Evolutionary conservation across 768 basidiomycete genomes (phyloP).

Genomic region (Lactifluus subvellereus): DNA sequence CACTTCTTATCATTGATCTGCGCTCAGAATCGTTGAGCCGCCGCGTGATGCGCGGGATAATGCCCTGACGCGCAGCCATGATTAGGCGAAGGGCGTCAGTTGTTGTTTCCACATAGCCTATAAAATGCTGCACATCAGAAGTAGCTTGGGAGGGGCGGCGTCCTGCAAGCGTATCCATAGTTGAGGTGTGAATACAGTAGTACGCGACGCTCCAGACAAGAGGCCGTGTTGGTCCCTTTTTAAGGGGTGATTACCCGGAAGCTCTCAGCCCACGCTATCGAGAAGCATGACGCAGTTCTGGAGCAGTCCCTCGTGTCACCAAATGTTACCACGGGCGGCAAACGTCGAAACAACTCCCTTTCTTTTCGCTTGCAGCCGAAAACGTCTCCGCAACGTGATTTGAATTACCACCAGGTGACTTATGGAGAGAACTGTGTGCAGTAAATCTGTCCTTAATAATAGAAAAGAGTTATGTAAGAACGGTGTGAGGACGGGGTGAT

Average conservation of each 20-base stretch:
- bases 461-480: constrained; percentile 16
- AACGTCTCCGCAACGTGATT: constrained; percentile 15
- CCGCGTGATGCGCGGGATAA: constrained; percentile 78
- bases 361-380: constrained; percentile 14
- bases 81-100: constrained; percentile 77
- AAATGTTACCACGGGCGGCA: constrained; percentile 9
- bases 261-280: constrained; percentile 16
- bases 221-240: constrained; percentile 19
- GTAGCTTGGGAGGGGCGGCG: constrained; percentile 20
- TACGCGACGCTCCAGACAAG: constrained; percentile 16
- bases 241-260: constrained; percentile 21
- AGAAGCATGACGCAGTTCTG: constrained; percentile 16
- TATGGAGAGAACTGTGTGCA: background rate
- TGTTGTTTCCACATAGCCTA: constrained; percentile 77
- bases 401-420: constrained; percentile 10
- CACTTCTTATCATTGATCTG: constrained; percentile 43
- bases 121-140: constrained; percentile 49
- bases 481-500: constrained; percentile 10
- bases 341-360: constrained; percentile 12
- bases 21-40: constrained; percentile 80
- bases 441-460: constrained; percentile 8
- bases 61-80: constrained; percentile 72
- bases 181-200: constrained; percentile 12
- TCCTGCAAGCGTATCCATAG: constrained; percentile 4
- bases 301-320: constrained; percentile 15